Evolutionary conservation across 208 protist species (phyloP), one percentile per base, ranked within the genome.

Genomic region (Herpetomonas tarakana): DNA sequence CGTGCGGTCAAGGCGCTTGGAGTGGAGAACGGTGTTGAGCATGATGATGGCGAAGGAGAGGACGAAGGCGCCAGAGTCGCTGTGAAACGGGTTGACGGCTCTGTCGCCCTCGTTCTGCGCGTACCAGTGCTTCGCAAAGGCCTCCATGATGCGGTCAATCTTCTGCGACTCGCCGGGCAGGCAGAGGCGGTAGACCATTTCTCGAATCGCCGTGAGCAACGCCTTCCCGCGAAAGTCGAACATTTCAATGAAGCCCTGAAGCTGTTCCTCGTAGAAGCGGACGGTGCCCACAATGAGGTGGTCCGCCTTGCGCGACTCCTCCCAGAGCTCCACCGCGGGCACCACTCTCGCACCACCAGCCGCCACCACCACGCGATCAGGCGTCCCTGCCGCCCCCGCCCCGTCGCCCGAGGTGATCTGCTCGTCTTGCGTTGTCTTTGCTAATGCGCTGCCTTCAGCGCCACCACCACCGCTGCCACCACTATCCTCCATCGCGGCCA

Each of bases 1-100:
- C 61, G 96, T 96, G 24, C 95, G 90, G 26, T 86, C 79, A 25
- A 98, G 77, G 58, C 92, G 88, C 22, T 92, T 88, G 12, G 88
- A 98, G 76, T 99, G 98, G 59, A 96, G 81, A 70, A 99, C 98
- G 0, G 98, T 99, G 78, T 99, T 98, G n/a, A 99, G 90, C 96
- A 99, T 99, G 54, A 99, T 99, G 46, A 99, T 95, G 21, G 96
- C 93, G 72, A 98, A 99, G 12, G 98, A 97, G 2, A 99, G 83
- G 47, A 99, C 79, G 76, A 95, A 97, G 9, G 91, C 87, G 11
- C 79, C 88, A 30, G 81, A 79, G 21, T 89, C 71, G 59, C 70
- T 84, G 52, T 71, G 72, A 52, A 97, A 96, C 0, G 90, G 90
- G 62, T 97, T 97, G 38, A 76, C 51, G n/a, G 41, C 29, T 38